Evolutionary conservation across 331 rosid species (phyloP).

Genomic region (Acacia concinna): DNA sequence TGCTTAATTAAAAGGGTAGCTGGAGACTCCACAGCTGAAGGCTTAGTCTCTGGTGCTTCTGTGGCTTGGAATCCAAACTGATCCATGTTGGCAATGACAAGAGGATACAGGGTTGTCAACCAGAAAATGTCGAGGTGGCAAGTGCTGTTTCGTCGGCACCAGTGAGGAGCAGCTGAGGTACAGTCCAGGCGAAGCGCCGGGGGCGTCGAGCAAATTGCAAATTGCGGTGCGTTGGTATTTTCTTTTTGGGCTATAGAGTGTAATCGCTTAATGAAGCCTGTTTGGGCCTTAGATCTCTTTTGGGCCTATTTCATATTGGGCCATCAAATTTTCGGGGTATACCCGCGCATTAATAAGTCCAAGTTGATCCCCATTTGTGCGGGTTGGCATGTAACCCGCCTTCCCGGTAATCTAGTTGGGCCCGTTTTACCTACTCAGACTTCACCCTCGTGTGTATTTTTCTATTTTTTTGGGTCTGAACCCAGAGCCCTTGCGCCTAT

Average conservation of each 20-base stretch:
- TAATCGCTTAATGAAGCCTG: neutral
- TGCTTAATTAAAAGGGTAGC: constrained; percentile 66
- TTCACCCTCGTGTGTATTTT: neutral
- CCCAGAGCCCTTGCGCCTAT: neutral
- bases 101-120: neutral
- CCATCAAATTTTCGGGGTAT: neutral
- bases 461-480: neutral
- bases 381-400: neutral
- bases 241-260: neutral
- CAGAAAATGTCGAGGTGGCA: constrained; percentile 17
- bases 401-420: neutral
- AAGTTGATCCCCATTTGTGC: neutral
- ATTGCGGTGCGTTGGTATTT: neutral
- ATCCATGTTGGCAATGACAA: constrained; percentile 4
- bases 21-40: constrained; percentile 13
- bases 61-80: constrained; percentile 38
- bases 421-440: neutral
- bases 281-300: neutral
- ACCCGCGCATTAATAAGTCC: neutral
- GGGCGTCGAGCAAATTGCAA: neutral
- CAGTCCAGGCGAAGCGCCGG: neutral
- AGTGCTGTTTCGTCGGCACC: neutral
- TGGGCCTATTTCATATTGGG: neutral
- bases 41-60: constrained; percentile 28
- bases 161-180: neutral